These are phyloP conservation scores for Tarenaya hassleriana DNA, from an alignment of 345 rosid species.

Conservation along the genomic window DNA sequence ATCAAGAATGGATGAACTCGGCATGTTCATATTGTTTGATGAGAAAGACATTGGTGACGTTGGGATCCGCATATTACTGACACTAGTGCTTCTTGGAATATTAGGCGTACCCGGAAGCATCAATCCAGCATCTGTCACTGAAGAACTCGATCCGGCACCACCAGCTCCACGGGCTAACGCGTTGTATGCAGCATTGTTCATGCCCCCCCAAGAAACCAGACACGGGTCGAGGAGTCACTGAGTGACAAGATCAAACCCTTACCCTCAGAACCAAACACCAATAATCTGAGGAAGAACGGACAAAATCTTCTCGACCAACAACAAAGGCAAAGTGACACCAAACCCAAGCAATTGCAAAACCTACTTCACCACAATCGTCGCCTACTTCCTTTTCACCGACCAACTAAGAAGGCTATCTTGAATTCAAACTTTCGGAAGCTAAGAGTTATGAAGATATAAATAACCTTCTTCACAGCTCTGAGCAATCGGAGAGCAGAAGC, in stretches of 20 bases:
- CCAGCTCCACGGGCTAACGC: slow-evolving; percentile 10
- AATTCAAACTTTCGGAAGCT: not conserved
- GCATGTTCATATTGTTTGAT: slow-evolving; percentile 18
- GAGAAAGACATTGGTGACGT: slow-evolving; percentile 30
- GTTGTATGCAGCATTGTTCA: no score
- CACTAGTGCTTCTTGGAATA: slow-evolving; percentile 23
- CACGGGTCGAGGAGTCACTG: not conserved
- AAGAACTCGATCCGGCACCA: slow-evolving; percentile 15
- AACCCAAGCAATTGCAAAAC: no score
- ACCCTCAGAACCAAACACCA: not conserved
- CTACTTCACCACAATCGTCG: not conserved
- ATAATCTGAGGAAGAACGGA: not conserved
- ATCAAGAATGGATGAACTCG: slow-evolving; percentile 24
- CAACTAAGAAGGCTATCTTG: not conserved
- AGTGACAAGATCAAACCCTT: not conserved
- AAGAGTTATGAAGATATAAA: not conserved
- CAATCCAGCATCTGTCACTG: slow-evolving; percentile 17
- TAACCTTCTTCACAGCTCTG: not conserved
- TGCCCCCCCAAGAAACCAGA: not conserved
- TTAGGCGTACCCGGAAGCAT: not conserved
- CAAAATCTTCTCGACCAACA: not conserved
- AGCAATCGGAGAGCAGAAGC: not conserved
- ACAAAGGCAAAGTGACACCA: not conserved
- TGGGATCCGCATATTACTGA: slow-evolving; percentile 25
- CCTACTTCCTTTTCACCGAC: not conserved